Conservation (phyloP, 2,329 filamentous ascomycete genomes). For the Dothistroma septosporum region DNA sequence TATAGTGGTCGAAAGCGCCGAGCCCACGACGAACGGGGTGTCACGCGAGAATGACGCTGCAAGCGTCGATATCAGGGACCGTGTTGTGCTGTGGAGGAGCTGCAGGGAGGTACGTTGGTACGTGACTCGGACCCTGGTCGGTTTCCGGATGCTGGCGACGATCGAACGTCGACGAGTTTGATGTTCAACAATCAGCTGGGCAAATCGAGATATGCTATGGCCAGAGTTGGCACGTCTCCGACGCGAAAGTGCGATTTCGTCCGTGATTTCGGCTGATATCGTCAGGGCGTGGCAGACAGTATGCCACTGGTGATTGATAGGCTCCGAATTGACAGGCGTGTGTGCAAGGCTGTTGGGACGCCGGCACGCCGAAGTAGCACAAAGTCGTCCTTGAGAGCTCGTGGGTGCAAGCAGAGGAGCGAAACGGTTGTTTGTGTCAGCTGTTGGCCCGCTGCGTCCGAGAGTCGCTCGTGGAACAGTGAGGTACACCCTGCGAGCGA, state of each 20-base stretch:
- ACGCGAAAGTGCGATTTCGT: neutral
- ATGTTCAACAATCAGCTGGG: neutral
- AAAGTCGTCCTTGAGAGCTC: neutral
- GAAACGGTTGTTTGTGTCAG: neutral
- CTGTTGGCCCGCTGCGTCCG: neutral
- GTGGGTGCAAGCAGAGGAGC: neutral
- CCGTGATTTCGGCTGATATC: neutral
- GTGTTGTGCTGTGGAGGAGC: slow-evolving; percentile 7
- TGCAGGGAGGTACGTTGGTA: slow-evolving; percentile 3
- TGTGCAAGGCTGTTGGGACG: neutral
- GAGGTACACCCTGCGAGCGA: neutral
- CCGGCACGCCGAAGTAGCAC: neutral
- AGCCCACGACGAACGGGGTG: slow-evolving; percentile 6
- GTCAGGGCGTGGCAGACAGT: neutral
- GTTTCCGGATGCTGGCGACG: neutral
- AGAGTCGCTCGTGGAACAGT: slow-evolving; percentile 1
- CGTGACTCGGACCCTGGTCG: neutral
- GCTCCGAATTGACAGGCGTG: neutral
- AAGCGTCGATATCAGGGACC: slow-evolving; percentile 19
- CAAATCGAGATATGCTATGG: slow-evolving; percentile 2
- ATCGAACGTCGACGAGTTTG: slow-evolving; percentile 3
- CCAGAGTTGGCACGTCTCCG: neutral
- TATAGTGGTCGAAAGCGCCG: slow-evolving; percentile 8
- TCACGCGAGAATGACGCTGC: slow-evolving; percentile 23
- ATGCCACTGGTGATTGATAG: neutral